Conservation (phyloP, 352 stramenopile genomes). For the Blastocystis sp. region DNA sequence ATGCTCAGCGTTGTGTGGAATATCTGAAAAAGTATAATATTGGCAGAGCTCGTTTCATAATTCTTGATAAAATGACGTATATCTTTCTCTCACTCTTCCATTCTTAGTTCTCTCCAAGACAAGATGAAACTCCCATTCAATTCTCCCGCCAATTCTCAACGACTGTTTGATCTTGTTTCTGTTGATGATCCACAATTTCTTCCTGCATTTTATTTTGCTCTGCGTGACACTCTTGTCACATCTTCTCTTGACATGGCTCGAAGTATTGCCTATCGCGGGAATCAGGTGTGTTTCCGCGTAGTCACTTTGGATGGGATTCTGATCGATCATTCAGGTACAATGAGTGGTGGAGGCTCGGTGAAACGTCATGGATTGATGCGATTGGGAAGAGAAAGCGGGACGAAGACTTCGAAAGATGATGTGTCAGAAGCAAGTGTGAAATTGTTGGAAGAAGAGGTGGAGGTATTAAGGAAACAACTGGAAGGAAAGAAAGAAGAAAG, state of each 20-base stretch:
- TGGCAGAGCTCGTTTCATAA: conserved; percentile 89
- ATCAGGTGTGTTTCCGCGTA: conserved; percentile 72
- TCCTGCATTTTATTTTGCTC: conserved; percentile 87
- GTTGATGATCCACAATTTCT: conserved; percentile 79
- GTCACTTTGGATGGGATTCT: conserved; percentile 94
- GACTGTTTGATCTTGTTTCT: conserved; percentile 80
- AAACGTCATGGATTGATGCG: conserved; percentile 63
- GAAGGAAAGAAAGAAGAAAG: conserved; percentile 10
- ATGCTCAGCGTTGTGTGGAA: conserved; percentile 86
- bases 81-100: conserved; percentile 63
- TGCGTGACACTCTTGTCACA: conserved; percentile 93
- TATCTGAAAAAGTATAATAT: conserved; percentile 88
- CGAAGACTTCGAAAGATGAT: conserved; percentile 64
- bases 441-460: conserved; percentile 66
- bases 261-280: conserved; percentile 67
- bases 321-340: conserved; percentile 95
- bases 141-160: conserved; percentile 66
- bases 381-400: background rate
- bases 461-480: conserved; percentile 67
- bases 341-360: conserved; percentile 92
- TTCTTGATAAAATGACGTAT: conserved; percentile 90
- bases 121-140: conserved; percentile 61
- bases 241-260: conserved; percentile 79
- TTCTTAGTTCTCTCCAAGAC: conserved; percentile 64
- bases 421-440: conserved; percentile 66